Conservation (phyloP, 495 filamentous ascomycete species). For the Geoglossum glabrum region DNA sequence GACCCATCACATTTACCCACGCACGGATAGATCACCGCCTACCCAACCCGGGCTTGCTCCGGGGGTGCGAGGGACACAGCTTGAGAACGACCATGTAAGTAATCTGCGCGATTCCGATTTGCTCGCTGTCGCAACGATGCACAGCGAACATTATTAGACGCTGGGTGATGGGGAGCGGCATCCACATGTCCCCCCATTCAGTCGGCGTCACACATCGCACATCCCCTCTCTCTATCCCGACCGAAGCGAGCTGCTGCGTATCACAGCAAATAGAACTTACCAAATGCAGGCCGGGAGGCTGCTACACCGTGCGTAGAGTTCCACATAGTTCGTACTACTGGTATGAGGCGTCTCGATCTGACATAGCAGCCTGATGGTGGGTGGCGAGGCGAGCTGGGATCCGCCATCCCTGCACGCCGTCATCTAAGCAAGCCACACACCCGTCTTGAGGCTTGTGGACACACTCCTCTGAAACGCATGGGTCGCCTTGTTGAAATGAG, state of each 20-base stretch:
- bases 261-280: no score
- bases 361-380: no score
- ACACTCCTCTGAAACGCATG: background rate
- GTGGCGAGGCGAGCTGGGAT: no score
- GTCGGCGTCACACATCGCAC: background rate
- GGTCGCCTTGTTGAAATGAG: background rate
- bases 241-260: no score
- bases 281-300: no score
- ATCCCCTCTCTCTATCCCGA: background rate
- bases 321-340: no score
- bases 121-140: background rate
- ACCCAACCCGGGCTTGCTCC: no score
- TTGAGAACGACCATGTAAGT: background rate
- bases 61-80: no score
- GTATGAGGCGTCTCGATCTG: no score
- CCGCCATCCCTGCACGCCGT: no score
- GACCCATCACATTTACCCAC: background rate
- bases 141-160: background rate
- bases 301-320: no score
- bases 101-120: background rate
- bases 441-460: background rate
- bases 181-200: background rate
- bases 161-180: background rate
- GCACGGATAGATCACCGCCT: no score
- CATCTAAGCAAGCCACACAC: background rate